Conservation (phyloP, 306 rosid genomes). For the Cicer judaicum region DNA sequence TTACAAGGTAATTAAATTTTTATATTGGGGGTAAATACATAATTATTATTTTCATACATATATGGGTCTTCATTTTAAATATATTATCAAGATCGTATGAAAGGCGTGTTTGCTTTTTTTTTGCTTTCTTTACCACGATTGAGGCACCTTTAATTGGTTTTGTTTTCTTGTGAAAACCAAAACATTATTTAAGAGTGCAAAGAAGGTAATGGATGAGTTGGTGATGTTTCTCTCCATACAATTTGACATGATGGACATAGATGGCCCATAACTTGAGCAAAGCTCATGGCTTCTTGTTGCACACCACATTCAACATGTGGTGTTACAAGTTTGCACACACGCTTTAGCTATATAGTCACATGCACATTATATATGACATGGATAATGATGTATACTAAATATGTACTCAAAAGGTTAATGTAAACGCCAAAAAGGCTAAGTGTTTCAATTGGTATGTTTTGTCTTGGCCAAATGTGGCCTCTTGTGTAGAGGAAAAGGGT, state of each 20-base stretch:
- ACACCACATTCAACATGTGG: conserved; percentile 48
- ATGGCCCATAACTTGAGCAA: conserved; percentile 48
- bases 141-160: conserved; percentile 15
- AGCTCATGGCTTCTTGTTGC: conserved; percentile 48
- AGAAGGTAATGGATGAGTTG: conserved; percentile 44
- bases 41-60: neutral
- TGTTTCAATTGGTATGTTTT: neutral
- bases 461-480: conserved; percentile 29
- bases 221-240: conserved; percentile 46
- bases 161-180: conserved; percentile 38
- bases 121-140: neutral
- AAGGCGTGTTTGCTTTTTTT: conserved; percentile 22
- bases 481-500: conserved; percentile 10
- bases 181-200: conserved; percentile 8
- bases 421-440: neutral
- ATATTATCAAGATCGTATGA: conserved; percentile 31
- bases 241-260: conserved; percentile 40
- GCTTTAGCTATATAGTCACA: conserved; percentile 39
- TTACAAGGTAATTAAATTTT: neutral
- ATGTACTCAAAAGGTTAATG: neutral
- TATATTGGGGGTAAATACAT: neutral
- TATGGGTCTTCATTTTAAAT: neutral
- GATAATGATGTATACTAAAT: conserved; percentile 25
- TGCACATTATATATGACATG: conserved; percentile 43
- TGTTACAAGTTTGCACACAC: conserved; percentile 42